Percentiles rank a stretch among this genome's conserved stretches.
Conservation (phyloP, 805 yeast species). For the Yarrowia sp. region DNA sequence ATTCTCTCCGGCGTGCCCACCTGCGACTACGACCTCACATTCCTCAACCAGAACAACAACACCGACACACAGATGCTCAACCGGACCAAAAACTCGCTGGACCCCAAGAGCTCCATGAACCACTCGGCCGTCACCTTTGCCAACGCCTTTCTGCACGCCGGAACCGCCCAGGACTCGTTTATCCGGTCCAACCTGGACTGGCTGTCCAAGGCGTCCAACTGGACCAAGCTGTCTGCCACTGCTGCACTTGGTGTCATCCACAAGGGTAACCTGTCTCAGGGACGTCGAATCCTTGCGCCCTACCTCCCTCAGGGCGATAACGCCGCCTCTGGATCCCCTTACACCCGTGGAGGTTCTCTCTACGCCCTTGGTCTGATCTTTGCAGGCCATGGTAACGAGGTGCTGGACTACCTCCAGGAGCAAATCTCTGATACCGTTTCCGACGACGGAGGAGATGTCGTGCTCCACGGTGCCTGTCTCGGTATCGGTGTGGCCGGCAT, state of each 20-base stretch:
- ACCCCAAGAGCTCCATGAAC: conserved; percentile 89
- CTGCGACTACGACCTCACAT: conserved; percentile 87
- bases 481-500: conserved; percentile 97
- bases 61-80: conserved; percentile 80
- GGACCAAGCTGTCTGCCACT: conserved; percentile 97
- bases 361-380: conserved; percentile 90
- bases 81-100: conserved; percentile 75
- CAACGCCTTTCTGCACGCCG: conserved; percentile 92
- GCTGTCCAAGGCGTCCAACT: conserved; percentile 95
- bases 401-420: conserved; percentile 66
- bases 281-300: conserved; percentile 80
- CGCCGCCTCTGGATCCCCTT: conserved; percentile 57
- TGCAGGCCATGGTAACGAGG: conserved; percentile 94
- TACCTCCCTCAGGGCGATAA: conserved; percentile 65
- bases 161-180: conserved; percentile 92
- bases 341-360: conserved; percentile 92
- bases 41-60: conserved; percentile 79
- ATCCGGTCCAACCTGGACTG: conserved; percentile 89
- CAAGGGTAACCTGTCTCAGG: conserved; percentile 89
- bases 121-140: conserved; percentile 95
- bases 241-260: conserved; percentile 98
- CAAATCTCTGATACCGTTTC: conserved; percentile 52
- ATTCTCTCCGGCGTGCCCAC: conserved; percentile 91
- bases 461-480: conserved; percentile 91
- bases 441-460: conserved; percentile 49